phyloP scores from a whole-genome alignment of 2,329 filamentous ascomycete species.

The Pseudovirgaria hyperparasitica region DNA sequence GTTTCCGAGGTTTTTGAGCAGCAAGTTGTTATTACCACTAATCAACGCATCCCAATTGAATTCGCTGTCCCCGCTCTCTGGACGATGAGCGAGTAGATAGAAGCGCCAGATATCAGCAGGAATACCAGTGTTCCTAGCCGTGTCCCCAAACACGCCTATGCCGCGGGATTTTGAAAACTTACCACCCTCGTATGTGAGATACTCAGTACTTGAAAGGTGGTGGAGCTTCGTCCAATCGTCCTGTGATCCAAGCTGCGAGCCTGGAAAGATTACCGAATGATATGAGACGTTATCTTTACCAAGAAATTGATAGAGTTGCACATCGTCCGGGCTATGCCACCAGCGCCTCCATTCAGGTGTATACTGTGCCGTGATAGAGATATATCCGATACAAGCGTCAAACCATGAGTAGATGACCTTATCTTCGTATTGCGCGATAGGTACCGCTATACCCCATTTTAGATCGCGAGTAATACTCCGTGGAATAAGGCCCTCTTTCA shows the following conservation, averaged over 20 bases:
- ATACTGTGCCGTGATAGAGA: constrained; percentile 76
- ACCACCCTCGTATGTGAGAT: constrained; percentile 33
- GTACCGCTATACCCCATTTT: constrained; percentile 60
- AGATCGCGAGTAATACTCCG: constrained; percentile 79
- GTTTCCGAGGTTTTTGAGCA: constrained; percentile 53
- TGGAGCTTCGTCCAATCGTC: constrained; percentile 77
- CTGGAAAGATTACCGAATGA: constrained; percentile 78
- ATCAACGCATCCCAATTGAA: constrained; percentile 76
- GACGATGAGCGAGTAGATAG: constrained; percentile 67
- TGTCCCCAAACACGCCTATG: constrained; percentile 76
- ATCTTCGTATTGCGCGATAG: constrained; percentile 43
- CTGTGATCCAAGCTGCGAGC: constrained; percentile 62
- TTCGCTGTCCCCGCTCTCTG: constrained; percentile 68
- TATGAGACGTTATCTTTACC: constrained; percentile 75
- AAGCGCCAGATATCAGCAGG: constrained; percentile 74
- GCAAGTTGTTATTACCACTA: constrained; percentile 66
- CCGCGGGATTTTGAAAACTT: constrained; percentile 84
- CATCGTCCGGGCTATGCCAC: constrained; percentile 77
- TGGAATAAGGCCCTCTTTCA: constrained; percentile 65
- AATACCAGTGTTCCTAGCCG: constrained; percentile 68
- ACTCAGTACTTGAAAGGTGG: constrained; percentile 73
- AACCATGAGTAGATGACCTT: constrained; percentile 84
- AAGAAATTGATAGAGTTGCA: constrained; percentile 79
- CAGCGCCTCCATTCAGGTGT: constrained; percentile 75
- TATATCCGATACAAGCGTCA: constrained; percentile 76